These are phyloP conservation scores for Boechera divaricarpa DNA, from an alignment of 345 rosid species.

Conservation along the genomic window DNA sequence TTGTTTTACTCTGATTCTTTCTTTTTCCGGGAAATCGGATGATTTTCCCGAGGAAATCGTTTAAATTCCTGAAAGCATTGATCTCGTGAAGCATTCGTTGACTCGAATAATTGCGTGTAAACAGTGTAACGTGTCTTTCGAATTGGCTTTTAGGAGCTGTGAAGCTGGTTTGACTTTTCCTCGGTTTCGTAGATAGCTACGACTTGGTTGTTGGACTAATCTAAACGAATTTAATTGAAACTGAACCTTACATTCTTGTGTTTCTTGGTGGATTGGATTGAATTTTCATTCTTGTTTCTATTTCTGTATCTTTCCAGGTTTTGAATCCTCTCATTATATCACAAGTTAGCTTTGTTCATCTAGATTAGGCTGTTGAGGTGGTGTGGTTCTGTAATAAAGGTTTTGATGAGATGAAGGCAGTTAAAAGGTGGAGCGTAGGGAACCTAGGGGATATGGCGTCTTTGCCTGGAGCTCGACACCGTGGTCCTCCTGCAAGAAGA, in stretches of 20 bases:
- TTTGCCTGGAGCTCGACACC: conserved; percentile 70
- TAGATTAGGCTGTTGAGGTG: conserved; percentile 16
- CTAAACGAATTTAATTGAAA: neutral
- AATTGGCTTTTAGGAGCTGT: neutral
- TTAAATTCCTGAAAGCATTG: conserved; percentile 11
- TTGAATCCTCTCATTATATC: conserved; percentile 1
- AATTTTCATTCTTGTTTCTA: conserved; percentile 18
- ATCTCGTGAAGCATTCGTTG: conserved; percentile 26
- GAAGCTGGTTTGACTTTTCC: conserved; percentile 37
- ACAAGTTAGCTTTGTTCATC: conserved; percentile 6
- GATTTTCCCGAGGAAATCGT: conserved; percentile 22
- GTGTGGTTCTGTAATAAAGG: conserved; percentile 15
- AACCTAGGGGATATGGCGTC: conserved; percentile 71
- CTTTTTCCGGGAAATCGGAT: conserved; percentile 23
- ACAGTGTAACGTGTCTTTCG: neutral
- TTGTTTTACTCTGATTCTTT: neutral
- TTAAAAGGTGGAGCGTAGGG: conserved; percentile 74
- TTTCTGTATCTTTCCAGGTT: conserved; percentile 33
- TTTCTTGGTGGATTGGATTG: conserved; percentile 7
- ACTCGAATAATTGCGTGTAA: neutral
- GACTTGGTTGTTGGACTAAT: conserved; percentile 30
- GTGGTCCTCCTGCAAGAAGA: conserved; percentile 72
- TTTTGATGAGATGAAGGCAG: conserved; percentile 65
- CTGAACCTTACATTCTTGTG: neutral
- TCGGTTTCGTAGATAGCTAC: conserved; percentile 6